phyloP scores from a whole-genome alignment of 352 stramenopile species.

The Globisporangium ultimum region DNA sequence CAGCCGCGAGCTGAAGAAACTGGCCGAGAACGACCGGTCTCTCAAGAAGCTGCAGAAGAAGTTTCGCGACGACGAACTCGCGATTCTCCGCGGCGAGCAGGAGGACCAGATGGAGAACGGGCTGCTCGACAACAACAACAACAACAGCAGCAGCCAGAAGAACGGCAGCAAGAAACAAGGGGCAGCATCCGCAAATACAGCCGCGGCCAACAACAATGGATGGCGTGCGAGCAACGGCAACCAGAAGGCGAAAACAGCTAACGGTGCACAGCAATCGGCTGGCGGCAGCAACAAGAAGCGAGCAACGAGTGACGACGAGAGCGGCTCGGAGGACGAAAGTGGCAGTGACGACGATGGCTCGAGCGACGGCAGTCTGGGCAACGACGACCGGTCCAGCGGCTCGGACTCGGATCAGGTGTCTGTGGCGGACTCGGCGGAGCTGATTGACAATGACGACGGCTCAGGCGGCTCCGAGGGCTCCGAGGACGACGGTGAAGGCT shows the following conservation, averaged over 20 bases:
- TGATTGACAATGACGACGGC: constrained; percentile 85
- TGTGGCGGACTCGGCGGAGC: constrained; percentile 73
- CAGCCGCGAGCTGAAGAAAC: constrained; percentile 80
- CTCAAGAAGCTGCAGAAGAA: constrained; percentile 93
- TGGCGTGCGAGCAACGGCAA: constrained; percentile 32
- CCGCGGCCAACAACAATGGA: constrained; percentile 18
- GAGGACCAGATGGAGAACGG: constrained; percentile 73
- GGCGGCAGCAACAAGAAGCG: constrained; percentile 28
- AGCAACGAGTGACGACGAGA: constrained; percentile 34
- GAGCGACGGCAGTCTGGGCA: constrained; percentile 46
- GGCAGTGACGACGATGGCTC: constrained; percentile 49
- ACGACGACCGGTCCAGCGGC: constrained; percentile 14
- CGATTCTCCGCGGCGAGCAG: constrained; percentile 85
- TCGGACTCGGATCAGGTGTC: constrained; percentile 83
- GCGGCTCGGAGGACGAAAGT: constrained; percentile 43
- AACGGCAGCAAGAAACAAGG: constrained; percentile 23
- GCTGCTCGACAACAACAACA: constrained; percentile 40
- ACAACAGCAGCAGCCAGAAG: constrained; percentile 29
- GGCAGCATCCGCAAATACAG: constrained; percentile 12
- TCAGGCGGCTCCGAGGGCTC: constrained; percentile 36
- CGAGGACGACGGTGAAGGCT: constrained; percentile 35
- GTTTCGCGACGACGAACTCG: constrained; percentile 89
- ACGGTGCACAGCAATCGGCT: no score
- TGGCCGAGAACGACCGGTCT: constrained; percentile 84
- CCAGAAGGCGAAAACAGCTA: constrained; percentile 32